Conservation (phyloP, 768 basidiomycete species). For the Suillus americanus region DNA sequence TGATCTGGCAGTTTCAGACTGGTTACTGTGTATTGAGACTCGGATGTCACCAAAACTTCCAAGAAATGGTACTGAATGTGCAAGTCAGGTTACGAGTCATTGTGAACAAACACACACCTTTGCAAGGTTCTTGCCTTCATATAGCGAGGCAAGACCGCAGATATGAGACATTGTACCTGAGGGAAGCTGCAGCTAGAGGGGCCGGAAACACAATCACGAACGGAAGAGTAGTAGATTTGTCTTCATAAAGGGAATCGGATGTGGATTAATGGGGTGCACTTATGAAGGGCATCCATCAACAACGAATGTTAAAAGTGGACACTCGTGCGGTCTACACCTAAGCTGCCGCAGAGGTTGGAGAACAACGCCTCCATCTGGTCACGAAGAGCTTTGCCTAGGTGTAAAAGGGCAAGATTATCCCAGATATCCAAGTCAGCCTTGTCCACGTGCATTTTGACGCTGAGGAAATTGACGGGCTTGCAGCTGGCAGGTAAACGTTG, state of each 20-base stretch:
- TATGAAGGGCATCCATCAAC: no score
- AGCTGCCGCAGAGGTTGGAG: no score
- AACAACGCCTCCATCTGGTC: no score
- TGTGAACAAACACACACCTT: not conserved
- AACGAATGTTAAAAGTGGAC: no score
- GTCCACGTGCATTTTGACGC: no score
- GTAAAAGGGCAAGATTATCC: no score
- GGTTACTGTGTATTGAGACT: not conserved
- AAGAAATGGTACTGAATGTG: not conserved
- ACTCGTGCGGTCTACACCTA: no score
- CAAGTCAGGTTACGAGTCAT: not conserved
- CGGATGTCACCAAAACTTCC: not conserved
- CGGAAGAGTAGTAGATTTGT: not conserved
- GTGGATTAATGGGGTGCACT: not conserved
- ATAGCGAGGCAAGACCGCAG: not conserved
- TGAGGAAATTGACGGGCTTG: no score
- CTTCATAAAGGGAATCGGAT: no score
- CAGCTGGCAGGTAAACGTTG: not conserved
- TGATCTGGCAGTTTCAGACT: not conserved
- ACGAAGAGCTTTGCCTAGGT: no score
- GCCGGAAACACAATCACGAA: not conserved
- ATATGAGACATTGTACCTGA: not conserved
- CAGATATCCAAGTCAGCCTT: no score
- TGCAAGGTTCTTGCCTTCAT: not conserved
- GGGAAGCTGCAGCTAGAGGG: not conserved